These are phyloP conservation scores for Fusarium avenaceum DNA, from an alignment of 2,329 filamentous ascomycete genomes.

Conservation along the genomic window DNA sequence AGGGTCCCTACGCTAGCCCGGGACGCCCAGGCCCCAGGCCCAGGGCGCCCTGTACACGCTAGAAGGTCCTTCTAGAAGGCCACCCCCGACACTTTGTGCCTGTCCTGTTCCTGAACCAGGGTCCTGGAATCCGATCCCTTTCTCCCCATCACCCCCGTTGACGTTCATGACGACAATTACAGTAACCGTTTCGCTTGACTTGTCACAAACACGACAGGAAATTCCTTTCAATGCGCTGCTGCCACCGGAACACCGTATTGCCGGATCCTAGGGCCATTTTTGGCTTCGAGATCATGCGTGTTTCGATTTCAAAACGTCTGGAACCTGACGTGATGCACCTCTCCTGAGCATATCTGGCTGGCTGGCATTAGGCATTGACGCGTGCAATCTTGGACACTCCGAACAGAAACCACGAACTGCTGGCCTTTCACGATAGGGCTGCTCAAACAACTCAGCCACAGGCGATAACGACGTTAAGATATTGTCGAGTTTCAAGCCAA, in stretches of 20 bases:
- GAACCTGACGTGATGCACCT: constrained; percentile 34
- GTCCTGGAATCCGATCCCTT: constrained; percentile 44
- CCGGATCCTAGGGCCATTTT: constrained; percentile 29
- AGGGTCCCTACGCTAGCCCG: constrained; percentile 39
- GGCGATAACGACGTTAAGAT: constrained; percentile 14
- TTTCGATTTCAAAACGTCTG: constrained; percentile 40
- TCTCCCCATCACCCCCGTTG: constrained; percentile 11
- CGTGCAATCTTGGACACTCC: constrained; percentile 46
- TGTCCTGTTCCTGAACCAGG: constrained; percentile 41
- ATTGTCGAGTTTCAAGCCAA: constrained; percentile 26
- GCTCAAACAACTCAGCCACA: constrained; percentile 33
- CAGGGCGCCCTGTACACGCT: constrained; percentile 43
- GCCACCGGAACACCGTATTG: constrained; percentile 32
- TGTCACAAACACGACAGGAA: constrained; percentile 36
- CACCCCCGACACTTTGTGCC: constrained; percentile 39
- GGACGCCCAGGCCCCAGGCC: constrained; percentile 26
- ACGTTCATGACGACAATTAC: constrained; percentile 42
- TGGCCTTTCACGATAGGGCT: constrained; percentile 41
- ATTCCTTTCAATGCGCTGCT: constrained; percentile 26
- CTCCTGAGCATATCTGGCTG: constrained; percentile 27
- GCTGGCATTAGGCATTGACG: constrained; percentile 46
- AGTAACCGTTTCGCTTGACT: constrained; percentile 23
- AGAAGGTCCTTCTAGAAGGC: constrained; percentile 50
- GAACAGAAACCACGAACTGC: constrained; percentile 20
- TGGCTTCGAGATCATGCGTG: constrained; percentile 38